Evolutionary conservation across 306 rosid genomes (phyloP).

Genomic region (Glycine tomentella): DNA sequence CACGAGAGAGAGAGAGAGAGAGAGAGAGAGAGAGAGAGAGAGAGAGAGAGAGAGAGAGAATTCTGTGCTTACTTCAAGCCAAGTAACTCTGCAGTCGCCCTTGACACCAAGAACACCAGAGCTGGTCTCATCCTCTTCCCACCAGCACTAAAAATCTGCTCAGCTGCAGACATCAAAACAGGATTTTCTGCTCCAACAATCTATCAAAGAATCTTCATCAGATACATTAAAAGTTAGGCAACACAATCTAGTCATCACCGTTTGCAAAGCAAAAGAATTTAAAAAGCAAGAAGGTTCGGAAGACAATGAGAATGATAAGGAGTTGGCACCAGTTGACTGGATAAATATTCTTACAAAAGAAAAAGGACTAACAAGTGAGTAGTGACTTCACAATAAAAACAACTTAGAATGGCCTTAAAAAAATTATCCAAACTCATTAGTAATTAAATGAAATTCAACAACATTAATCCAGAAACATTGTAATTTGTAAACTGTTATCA

Average conservation of each 20-base stretch:
- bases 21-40: too few relatives aligned
- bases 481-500: conserved; percentile 1
- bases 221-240: conserved; percentile 21
- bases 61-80: conserved; percentile 73
- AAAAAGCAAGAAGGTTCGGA: background rate
- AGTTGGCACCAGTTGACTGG: background rate
- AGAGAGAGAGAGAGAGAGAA: background rate
- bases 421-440: background rate
- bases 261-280: conserved; percentile 23
- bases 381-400: background rate
- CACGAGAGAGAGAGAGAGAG: too few relatives aligned
- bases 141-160: conserved; percentile 97
- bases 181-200: conserved; percentile 99
- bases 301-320: conserved; percentile 36
- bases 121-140: conserved; percentile 99
- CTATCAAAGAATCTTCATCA: conserved; percentile 60
- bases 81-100: conserved; percentile 87
- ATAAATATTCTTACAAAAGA: conserved; percentile 8
- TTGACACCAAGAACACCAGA: conserved; percentile 87
- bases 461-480: background rate
- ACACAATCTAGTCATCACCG: background rate
- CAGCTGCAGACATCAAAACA: conserved; percentile 90
- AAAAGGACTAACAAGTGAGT: background rate
- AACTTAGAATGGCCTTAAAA: conserved; percentile 5
- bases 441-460: background rate